Percentiles rank a stretch among this genome's conserved stretches.
Conservation (phyloP, 2,329 filamentous ascomycete species). For the Neopestalotiopsis sp. region DNA sequence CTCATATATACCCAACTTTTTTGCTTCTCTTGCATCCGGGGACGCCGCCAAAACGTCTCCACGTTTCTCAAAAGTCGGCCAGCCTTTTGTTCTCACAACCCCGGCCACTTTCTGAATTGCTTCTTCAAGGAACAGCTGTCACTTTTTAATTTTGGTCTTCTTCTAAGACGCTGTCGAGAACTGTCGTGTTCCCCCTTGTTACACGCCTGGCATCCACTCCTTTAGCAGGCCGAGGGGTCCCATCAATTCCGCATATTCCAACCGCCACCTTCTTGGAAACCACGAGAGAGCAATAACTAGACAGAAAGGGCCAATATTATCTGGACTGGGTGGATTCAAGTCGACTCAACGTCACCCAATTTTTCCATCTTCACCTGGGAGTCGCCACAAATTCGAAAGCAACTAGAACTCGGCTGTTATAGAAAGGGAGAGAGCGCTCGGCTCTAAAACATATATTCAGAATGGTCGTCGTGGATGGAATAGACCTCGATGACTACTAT, state of each 20-base stretch:
- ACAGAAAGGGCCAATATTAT: background rate
- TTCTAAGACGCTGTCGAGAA: background rate
- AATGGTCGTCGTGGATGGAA: constrained; percentile 42
- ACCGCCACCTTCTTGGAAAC: background rate
- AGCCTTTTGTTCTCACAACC: background rate
- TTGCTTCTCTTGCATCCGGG: constrained; percentile 1
- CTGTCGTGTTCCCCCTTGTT: background rate
- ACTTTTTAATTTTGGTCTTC: background rate
- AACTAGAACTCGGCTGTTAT: background rate
- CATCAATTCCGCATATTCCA: background rate
- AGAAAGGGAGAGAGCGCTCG: background rate
- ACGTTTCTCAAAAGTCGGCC: background rate
- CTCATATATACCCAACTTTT: background rate
- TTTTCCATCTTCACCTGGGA: background rate
- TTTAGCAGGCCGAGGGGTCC: background rate
- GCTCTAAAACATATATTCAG: constrained; percentile 16
- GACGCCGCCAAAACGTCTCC: background rate
- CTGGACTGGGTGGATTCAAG: background rate
- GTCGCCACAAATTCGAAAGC: background rate
- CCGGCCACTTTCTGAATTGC: background rate
- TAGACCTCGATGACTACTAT: constrained; percentile 51
- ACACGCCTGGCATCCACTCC: background rate
- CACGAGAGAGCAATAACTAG: background rate
- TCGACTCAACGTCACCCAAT: background rate
- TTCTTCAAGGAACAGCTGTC: background rate